Conservation (phyloP, 768 basidiomycete species). For the Xerocomellus chrysenteron region DNA sequence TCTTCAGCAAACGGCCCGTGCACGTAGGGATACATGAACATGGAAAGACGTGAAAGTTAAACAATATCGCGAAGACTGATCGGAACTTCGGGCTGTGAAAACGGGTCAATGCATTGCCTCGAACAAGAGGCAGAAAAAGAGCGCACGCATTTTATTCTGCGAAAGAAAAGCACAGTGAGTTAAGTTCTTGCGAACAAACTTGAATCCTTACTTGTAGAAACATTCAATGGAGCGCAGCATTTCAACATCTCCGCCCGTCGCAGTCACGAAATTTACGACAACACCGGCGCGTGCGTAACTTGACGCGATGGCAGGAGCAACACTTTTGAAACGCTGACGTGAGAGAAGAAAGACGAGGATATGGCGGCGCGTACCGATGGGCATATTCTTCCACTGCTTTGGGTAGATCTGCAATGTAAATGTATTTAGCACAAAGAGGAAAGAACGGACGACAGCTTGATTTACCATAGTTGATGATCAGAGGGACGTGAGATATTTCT, state of each 20-base stretch:
- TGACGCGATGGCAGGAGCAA: constrained; percentile 84
- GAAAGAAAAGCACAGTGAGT: constrained; percentile 14
- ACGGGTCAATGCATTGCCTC: constrained; percentile 20
- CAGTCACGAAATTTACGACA: constrained; percentile 95
- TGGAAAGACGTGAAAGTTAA: constrained; percentile 50
- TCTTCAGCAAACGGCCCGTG: constrained; percentile 42
- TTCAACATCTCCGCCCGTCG: constrained; percentile 96
- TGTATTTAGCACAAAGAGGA: constrained; percentile 10
- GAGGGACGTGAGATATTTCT: constrained; percentile 86
- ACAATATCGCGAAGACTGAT: constrained; percentile 88
- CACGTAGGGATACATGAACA: constrained; percentile 83
- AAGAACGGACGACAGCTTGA: not conserved
- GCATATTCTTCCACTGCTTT: constrained; percentile 98
- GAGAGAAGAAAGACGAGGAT: not conserved
- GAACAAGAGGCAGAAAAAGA: not conserved
- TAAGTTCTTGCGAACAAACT: not conserved
- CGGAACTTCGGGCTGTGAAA: constrained; percentile 80
- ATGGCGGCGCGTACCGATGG: constrained; percentile 61
- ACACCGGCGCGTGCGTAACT: constrained; percentile 85
- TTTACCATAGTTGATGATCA: constrained; percentile 93
- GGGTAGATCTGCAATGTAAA: constrained; percentile 62
- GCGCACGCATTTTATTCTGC: constrained; percentile 87
- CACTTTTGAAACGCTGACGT: constrained; percentile 42
- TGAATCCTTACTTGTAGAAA: constrained; percentile 80
- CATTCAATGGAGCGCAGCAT: constrained; percentile 98